These are phyloP conservation scores for Boletus tomentosulus DNA, from an alignment of 768 basidiomycete species.

Conservation along the genomic window DNA sequence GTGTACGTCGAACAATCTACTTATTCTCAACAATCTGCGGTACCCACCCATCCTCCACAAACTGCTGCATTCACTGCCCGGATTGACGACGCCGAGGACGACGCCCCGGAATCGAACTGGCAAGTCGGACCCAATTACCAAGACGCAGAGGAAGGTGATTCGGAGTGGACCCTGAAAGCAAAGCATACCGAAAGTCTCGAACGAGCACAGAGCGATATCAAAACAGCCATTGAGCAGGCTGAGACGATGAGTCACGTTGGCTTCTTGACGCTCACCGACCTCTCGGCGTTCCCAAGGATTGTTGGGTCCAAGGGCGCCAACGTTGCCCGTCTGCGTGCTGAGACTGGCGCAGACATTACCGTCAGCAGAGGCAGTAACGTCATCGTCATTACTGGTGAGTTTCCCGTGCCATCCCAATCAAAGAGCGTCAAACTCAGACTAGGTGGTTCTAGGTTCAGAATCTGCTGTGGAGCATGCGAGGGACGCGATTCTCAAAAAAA, in stretches of 20 bases:
- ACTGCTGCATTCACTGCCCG: constrained; percentile 54
- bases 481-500: constrained; percentile 68
- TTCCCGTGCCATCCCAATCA: background rate
- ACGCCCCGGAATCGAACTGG: constrained; percentile 56
- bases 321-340: constrained; percentile 79
- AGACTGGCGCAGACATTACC: constrained; percentile 89
- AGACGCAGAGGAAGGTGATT: constrained; percentile 77
- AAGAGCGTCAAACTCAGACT: constrained; percentile 5
- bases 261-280: constrained; percentile 78
- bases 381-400: constrained; percentile 79
- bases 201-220: constrained; percentile 61
- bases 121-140: constrained; percentile 76
- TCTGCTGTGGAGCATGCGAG: constrained; percentile 67
- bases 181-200: constrained; percentile 76
- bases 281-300: constrained; percentile 86
- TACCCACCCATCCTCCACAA: constrained; percentile 49
- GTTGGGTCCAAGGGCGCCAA: constrained; percentile 91
- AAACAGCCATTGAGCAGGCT: constrained; percentile 69
- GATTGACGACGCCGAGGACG: constrained; percentile 69
- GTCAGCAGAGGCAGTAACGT: constrained; percentile 85
- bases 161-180: constrained; percentile 81
- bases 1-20: constrained; percentile 78
- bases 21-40: constrained; percentile 54
- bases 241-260: constrained; percentile 74
- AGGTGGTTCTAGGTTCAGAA: constrained; percentile 52